Percentiles rank a stretch among this genome's conserved stretches.
Evolutionary conservation across 805 yeast species (phyloP).

Genomic region (Monosporozyma solicola): DNA sequence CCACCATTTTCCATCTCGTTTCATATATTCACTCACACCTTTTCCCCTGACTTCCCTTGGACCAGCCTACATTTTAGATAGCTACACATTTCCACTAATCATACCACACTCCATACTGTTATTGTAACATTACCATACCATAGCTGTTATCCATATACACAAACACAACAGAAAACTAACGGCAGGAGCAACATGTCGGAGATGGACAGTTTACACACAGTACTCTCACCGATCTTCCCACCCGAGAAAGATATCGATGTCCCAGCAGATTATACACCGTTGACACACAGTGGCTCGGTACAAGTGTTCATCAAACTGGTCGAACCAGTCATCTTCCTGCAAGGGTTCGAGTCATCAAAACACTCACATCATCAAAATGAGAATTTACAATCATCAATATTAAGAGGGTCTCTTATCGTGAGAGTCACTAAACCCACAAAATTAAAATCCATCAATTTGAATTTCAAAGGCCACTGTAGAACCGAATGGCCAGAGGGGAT

Average conservation of each 20-base stretch:
- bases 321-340: constrained; percentile 70
- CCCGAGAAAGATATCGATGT: constrained; percentile 42
- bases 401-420: constrained; percentile 70
- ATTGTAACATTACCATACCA: background rate
- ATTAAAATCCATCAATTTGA: constrained; percentile 52
- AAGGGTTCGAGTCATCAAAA: constrained; percentile 54
- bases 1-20: too few species aligned
- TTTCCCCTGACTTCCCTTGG: too few species aligned
- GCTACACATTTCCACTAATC: too few species aligned
- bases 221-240: constrained; percentile 42
- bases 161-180: too few species aligned
- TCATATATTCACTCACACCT: too few species aligned
- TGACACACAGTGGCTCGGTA: constrained; percentile 53
- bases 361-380: constrained; percentile 39
- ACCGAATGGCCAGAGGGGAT: constrained; percentile 99
- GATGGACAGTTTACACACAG: constrained; percentile 11
- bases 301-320: constrained; percentile 67
- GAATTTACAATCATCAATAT: constrained; percentile 64
- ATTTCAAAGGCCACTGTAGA: constrained; percentile 57
- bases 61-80: too few species aligned
- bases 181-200: background rate
- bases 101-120: too few species aligned
- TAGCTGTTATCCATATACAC: background rate
- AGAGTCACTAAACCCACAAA: constrained; percentile 64
- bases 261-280: constrained; percentile 36